Conservation (phyloP, 306 rosid genomes). For the Cajanus cajan region DNA sequence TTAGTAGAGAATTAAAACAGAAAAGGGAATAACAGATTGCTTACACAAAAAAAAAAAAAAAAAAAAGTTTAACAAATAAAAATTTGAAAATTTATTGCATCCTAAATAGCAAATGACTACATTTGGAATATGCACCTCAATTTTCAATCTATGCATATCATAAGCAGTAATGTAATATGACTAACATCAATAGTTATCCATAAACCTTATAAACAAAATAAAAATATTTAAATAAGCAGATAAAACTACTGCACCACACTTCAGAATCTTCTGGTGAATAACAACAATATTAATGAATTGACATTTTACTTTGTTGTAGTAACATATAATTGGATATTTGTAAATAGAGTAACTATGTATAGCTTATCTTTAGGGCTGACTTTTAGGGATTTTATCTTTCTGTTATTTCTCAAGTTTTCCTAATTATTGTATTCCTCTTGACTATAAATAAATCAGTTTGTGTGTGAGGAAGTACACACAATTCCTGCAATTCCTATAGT, state of each 20-base stretch:
- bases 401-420: no score
- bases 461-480: no score
- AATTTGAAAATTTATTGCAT: conserved; percentile 12
- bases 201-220: conserved; percentile 13
- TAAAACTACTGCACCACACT: background rate
- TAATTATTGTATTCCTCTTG: no score
- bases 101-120: background rate
- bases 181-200: background rate
- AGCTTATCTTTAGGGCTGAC: no score
- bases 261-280: conserved; percentile 1
- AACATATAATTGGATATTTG: no score
- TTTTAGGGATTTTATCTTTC: no score
- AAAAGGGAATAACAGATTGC: background rate
- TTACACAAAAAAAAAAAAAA: background rate
- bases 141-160: background rate
- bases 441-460: no score
- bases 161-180: background rate
- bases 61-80: background rate
- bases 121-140: conserved; percentile 3
- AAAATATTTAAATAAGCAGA: conserved; percentile 5
- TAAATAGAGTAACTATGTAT: no score
- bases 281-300: conserved; percentile 5
- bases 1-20: conserved; percentile 17
- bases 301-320: background rate
- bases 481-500: no score